Percentiles rank a stretch among this genome's conserved stretches.
Evolutionary conservation across 1,284 basidiomycete species (phyloP).

Genomic region (Xerocomus tenax): DNA sequence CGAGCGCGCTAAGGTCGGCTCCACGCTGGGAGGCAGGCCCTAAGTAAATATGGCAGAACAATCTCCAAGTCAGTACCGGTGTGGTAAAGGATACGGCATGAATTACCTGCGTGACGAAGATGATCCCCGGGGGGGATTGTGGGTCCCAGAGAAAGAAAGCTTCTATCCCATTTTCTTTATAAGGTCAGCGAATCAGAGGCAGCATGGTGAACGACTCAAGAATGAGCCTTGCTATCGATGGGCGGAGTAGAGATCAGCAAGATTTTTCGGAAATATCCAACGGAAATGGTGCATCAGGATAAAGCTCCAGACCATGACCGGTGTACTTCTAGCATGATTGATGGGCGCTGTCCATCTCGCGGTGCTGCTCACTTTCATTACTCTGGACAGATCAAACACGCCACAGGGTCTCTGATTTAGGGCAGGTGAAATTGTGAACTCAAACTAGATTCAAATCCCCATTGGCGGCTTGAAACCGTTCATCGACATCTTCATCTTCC

Average conservation of each 20-base stretch:
- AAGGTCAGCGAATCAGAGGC: slow-evolving; percentile 16
- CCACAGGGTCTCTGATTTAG: slow-evolving; percentile 31
- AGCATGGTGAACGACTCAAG: slow-evolving; percentile 19
- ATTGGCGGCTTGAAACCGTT: slow-evolving; percentile 24
- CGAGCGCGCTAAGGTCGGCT: slow-evolving; percentile 61
- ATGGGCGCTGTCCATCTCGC: slow-evolving; percentile 4
- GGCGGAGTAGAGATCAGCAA: slow-evolving; percentile 21
- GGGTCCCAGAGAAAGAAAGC: slow-evolving; percentile 24
- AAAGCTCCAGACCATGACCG: slow-evolving; percentile 14
- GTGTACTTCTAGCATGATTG: slow-evolving; percentile 3
- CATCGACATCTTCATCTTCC: slow-evolving; percentile 37
- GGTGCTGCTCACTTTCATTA: not conserved
- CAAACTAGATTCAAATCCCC: slow-evolving; percentile 7
- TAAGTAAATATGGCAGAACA: slow-evolving; percentile 11
- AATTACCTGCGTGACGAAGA: slow-evolving; percentile 28
- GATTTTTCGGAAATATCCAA: slow-evolving; percentile 21
- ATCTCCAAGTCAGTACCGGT: slow-evolving; percentile 12
- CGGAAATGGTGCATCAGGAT: slow-evolving; percentile 23
- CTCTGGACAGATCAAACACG: slow-evolving; percentile 7
- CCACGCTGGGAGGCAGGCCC: slow-evolving; percentile 47
- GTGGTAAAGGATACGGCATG: slow-evolving; percentile 18
- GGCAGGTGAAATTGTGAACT: slow-evolving; percentile 26
- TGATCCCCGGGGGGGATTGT: slow-evolving; percentile 29
- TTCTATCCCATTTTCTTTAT: slow-evolving; percentile 26
- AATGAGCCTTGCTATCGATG: slow-evolving; percentile 25